Conservation (phyloP, 2,329 filamentous ascomycete genomes). For the Colletotrichum sp. region DNA sequence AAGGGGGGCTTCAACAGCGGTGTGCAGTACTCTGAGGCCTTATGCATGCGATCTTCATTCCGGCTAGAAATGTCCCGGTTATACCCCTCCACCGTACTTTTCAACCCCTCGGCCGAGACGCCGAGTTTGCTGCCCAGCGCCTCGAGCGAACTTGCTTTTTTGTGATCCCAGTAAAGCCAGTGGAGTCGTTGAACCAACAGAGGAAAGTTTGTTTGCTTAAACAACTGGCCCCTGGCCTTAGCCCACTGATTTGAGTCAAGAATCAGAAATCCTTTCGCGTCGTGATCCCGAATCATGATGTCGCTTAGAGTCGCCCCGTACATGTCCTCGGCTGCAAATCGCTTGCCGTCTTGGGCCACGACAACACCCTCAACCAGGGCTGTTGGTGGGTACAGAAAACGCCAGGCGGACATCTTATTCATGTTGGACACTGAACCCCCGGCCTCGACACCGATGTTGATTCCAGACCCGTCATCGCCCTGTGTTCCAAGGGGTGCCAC, state of each 20-base stretch:
- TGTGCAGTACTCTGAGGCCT: neutral
- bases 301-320: constrained; percentile 12
- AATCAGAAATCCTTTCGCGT: constrained; percentile 10
- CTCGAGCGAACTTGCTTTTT: constrained; percentile 5
- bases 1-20: neutral
- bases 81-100: neutral
- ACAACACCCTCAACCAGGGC: constrained; percentile 14
- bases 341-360: neutral
- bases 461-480: constrained; percentile 18
- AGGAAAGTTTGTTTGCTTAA: constrained; percentile 9
- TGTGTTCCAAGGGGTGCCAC: neutral
- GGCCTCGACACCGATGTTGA: constrained; percentile 4
- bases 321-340: neutral
- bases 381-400: constrained; percentile 8
- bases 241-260: constrained; percentile 17
- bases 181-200: neutral
- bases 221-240: neutral
- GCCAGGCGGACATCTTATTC: constrained; percentile 11
- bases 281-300: neutral
- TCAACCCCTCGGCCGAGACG: neutral
- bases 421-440: constrained; percentile 9
- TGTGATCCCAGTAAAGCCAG: neutral
- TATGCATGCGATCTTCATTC: neutral
- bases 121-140: neutral
- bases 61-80: neutral